Conservation (phyloP, 1,284 basidiomycete genomes). For the Pseudozyma sp. region DNA sequence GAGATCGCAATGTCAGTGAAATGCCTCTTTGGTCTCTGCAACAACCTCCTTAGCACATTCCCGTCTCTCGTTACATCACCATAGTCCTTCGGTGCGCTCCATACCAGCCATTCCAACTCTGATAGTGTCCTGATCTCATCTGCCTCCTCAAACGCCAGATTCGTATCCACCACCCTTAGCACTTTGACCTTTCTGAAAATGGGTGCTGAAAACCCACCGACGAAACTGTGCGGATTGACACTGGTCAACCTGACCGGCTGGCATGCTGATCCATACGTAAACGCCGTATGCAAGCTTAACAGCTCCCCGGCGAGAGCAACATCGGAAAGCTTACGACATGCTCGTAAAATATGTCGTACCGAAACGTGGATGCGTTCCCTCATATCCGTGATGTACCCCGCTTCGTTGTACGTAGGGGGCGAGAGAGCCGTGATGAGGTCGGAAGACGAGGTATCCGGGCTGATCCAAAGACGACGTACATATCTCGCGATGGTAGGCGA, state of each 20-base stretch:
- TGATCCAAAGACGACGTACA: constrained; percentile 61
- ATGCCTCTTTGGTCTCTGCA: constrained; percentile 41
- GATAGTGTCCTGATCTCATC: constrained; percentile 60
- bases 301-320: constrained; percentile 63
- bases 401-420: constrained; percentile 48
- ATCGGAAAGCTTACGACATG: constrained; percentile 59
- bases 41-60: constrained; percentile 44
- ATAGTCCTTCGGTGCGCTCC: constrained; percentile 62
- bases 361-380: constrained; percentile 43
- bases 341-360: constrained; percentile 52
- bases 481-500: constrained; percentile 44
- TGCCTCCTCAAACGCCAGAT: constrained; percentile 62
- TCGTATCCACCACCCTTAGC: constrained; percentile 61
- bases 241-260: constrained; percentile 60
- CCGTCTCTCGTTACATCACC: constrained; percentile 56
- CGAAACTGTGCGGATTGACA: constrained; percentile 66
- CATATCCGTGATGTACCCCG: constrained; percentile 45
- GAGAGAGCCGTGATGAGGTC: constrained; percentile 62
- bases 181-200: constrained; percentile 59
- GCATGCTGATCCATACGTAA: constrained; percentile 64
- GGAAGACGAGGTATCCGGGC: constrained; percentile 51
- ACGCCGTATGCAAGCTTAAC: constrained; percentile 52
- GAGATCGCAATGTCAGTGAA: neutral
- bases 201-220: constrained; percentile 62
- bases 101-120: constrained; percentile 53